Evolutionary conservation across 2,329 filamentous ascomycete species (phyloP).

Genomic region (Fusarium succisae): DNA sequence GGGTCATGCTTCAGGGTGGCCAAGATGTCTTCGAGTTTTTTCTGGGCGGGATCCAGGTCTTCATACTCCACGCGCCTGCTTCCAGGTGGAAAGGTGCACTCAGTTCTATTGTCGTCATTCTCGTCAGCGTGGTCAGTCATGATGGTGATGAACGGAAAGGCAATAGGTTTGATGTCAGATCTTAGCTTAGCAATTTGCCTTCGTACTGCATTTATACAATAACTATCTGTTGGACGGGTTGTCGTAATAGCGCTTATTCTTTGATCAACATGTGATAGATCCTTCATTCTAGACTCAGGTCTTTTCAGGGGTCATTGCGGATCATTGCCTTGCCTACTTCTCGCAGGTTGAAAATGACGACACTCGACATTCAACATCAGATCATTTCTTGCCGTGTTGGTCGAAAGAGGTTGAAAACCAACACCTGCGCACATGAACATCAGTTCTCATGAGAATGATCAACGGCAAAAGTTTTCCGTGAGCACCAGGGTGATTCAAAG

Average conservation of each 20-base stretch:
- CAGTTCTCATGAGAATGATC: neutral
- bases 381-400: neutral
- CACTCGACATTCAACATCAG: neutral
- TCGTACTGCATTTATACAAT: neutral
- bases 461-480: neutral
- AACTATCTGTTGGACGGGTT: too few species aligned
- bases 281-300: constrained; percentile 2
- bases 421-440: neutral
- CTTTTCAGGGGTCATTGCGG: neutral
- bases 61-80: neutral
- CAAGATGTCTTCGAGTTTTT: neutral
- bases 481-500: too few species aligned
- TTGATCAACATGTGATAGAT: neutral
- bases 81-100: neutral
- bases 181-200: neutral
- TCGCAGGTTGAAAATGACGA: neutral
- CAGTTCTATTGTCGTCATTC: neutral
- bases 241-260: neutral
- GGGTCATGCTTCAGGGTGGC: neutral
- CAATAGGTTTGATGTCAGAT: neutral
- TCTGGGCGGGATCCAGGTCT: neutral
- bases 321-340: neutral
- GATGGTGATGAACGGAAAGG: neutral
- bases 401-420: neutral
- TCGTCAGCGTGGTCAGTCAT: neutral